Conservation (phyloP, 768 basidiomycete species). For the Termitomyces sp. region DNA sequence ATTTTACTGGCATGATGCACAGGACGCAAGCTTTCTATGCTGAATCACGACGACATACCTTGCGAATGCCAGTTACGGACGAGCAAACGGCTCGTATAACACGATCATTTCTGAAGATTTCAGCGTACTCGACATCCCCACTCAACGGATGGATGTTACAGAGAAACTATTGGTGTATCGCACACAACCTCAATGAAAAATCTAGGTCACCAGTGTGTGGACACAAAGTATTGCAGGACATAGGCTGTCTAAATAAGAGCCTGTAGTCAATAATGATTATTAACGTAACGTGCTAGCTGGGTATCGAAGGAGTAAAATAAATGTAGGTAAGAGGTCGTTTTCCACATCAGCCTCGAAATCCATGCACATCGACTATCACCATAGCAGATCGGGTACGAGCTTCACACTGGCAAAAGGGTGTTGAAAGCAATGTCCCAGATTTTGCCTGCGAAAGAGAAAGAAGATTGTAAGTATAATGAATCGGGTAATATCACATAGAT, state of each 20-base stretch:
- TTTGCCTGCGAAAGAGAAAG: constrained; percentile 48
- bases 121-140: too few species aligned
- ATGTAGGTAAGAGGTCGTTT: neutral
- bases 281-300: neutral
- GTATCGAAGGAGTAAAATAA: neutral
- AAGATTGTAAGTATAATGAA: neutral
- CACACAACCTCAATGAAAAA: neutral
- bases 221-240: neutral
- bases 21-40: neutral
- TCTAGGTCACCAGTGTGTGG: neutral
- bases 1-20: neutral
- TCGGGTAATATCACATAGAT: neutral
- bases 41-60: neutral
- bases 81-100: too few species aligned
- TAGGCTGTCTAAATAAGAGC: neutral
- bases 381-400: neutral
- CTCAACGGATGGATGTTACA: too few species aligned
- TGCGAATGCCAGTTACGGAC: too few species aligned
- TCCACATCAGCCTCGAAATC: neutral
- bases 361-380: neutral
- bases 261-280: neutral
- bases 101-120: too few species aligned
- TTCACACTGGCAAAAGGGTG: constrained; percentile 65
- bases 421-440: constrained; percentile 93
- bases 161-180: neutral